A percentile compares a stretch with the other conserved stretches of the same genome.
These are phyloP conservation scores for Fusarium sp. DNA, from an alignment of 2,329 filamentous ascomycete genomes.

Conservation along the genomic window DNA sequence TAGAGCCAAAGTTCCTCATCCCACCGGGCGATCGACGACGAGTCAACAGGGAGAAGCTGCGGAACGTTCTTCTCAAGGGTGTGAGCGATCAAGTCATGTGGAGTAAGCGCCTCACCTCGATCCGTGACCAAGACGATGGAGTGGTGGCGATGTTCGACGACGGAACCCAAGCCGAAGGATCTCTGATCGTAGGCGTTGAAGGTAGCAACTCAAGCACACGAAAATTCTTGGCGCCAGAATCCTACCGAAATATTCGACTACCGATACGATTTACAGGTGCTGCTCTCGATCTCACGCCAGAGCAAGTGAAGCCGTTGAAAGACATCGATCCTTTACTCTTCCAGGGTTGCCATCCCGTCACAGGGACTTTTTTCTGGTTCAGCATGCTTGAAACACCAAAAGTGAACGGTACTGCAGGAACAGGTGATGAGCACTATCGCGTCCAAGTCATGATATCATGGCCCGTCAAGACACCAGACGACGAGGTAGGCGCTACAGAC, in stretches of 20 bases:
- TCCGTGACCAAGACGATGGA: slow-evolving; percentile 40
- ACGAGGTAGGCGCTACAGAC: slow-evolving; percentile 49
- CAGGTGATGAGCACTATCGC: slow-evolving; percentile 50
- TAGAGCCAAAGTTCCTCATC: slow-evolving; percentile 53
- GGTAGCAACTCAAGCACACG: slow-evolving; percentile 54
- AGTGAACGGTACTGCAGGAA: slow-evolving; percentile 50
- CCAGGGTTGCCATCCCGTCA: slow-evolving; percentile 63
- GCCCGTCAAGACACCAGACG: slow-evolving; percentile 49
- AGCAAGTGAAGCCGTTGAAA: slow-evolving; percentile 54
- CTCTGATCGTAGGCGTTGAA: slow-evolving; percentile 55
- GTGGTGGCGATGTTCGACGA: slow-evolving; percentile 48
- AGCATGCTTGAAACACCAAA: slow-evolving; percentile 57
- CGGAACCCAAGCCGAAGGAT: slow-evolving; percentile 48
- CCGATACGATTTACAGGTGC: slow-evolving; percentile 54
- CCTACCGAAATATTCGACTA: slow-evolving; percentile 48
- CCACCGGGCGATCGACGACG: slow-evolving; percentile 51
- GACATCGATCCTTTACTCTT: slow-evolving; percentile 66
- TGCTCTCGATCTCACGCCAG: slow-evolving; percentile 51
- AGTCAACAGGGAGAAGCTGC: slow-evolving; percentile 51
- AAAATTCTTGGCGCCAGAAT: slow-evolving; percentile 47
- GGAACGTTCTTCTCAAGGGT: slow-evolving; percentile 44
- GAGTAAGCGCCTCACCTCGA: slow-evolving; percentile 46
- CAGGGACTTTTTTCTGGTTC: slow-evolving; percentile 63
- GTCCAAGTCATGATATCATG: slow-evolving; percentile 61
- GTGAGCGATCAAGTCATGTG: slow-evolving; percentile 47